Percentiles rank a stretch among this genome's conserved stretches.
These are phyloP conservation scores for Schwanniomyces occidentalis DNA, from an alignment of 805 yeast genomes.

Conservation along the genomic window DNA sequence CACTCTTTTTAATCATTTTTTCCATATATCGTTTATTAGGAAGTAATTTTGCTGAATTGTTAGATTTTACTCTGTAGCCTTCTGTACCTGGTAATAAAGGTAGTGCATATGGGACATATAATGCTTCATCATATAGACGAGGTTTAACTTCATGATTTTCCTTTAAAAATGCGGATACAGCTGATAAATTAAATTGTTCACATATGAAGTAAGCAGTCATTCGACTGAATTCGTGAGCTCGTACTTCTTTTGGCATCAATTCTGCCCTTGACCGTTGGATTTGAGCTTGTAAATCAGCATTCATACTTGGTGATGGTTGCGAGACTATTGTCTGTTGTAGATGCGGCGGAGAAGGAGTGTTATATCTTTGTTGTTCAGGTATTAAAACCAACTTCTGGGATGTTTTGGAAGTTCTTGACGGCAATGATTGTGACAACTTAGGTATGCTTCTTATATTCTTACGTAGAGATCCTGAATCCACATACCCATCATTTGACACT, in stretches of 20 bases:
- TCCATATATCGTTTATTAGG: conserved; percentile 62
- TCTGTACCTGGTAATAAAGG: conserved; percentile 85
- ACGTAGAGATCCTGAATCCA: conserved; percentile 9
- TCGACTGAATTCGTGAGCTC: conserved; percentile 69
- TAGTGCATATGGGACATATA: conserved; percentile 84
- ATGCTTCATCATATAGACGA: conserved; percentile 86
- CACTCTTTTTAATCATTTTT: conserved; percentile 73
- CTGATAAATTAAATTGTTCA: conserved; percentile 70
- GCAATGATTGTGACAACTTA: conserved; percentile 54
- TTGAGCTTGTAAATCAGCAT: conserved; percentile 24
- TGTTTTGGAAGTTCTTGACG: conserved; percentile 79
- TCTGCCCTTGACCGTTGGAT: conserved; percentile 53
- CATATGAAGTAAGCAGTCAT: conserved; percentile 92
- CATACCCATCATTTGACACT: conserved; percentile 1
- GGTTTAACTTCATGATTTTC: conserved; percentile 82
- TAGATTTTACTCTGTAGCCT: conserved; percentile 74
- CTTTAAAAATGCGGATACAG: conserved; percentile 63
- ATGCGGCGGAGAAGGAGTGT: conserved; percentile 15
- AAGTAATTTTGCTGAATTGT: conserved; percentile 48
- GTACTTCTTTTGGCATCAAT: conserved; percentile 54
- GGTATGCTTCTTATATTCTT: conserved; percentile 50
- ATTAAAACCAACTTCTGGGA: conserved; percentile 85
- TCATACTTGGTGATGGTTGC: conserved; percentile 9
- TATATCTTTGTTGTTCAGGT: conserved; percentile 53
- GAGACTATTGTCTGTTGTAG: conserved; percentile 7